Conservation (phyloP, 2,329 filamentous ascomycete genomes). For the Aspergillus costaricaensis region DNA sequence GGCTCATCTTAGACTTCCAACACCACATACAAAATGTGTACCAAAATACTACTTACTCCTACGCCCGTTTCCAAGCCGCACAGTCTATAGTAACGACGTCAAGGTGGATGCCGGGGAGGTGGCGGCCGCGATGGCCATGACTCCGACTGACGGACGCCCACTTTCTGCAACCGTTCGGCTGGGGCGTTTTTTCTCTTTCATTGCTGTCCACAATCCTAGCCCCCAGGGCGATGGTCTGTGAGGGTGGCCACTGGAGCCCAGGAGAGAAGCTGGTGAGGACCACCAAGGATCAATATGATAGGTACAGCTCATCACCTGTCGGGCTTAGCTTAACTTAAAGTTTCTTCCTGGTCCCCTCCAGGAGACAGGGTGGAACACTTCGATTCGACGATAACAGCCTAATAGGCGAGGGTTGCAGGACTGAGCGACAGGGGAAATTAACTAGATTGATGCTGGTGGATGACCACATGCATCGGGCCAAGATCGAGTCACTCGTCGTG, state of each 20-base stretch:
- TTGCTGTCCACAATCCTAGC: neutral
- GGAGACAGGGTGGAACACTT: neutral
- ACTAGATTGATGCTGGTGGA: neutral
- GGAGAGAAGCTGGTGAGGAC: neutral
- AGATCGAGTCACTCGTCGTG: constrained; percentile 5
- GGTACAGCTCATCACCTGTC: constrained; percentile 20
- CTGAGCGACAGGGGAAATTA: constrained; percentile 19
- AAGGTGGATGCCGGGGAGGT: constrained; percentile 9
- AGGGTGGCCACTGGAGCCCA: constrained; percentile 1
- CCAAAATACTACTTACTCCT: neutral
- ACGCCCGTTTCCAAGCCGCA: neutral
- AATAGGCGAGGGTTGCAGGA: neutral
- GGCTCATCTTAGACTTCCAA: neutral
- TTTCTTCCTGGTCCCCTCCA: constrained; percentile 7
- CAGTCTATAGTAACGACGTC: constrained; percentile 8
- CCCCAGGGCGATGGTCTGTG: neutral
- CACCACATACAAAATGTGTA: neutral
- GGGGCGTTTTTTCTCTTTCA: constrained; percentile 9
- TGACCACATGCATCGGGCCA: constrained; percentile 8
- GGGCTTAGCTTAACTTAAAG: constrained; percentile 19
- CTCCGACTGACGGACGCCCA: constrained; percentile 9
- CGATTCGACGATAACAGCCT: constrained; percentile 10
- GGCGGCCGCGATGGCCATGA: neutral
- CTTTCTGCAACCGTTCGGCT: constrained; percentile 20
- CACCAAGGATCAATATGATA: constrained; percentile 15